These are phyloP conservation scores for Rhodotorula glutinis DNA, from an alignment of 1,284 basidiomycete genomes.

Conservation along the genomic window DNA sequence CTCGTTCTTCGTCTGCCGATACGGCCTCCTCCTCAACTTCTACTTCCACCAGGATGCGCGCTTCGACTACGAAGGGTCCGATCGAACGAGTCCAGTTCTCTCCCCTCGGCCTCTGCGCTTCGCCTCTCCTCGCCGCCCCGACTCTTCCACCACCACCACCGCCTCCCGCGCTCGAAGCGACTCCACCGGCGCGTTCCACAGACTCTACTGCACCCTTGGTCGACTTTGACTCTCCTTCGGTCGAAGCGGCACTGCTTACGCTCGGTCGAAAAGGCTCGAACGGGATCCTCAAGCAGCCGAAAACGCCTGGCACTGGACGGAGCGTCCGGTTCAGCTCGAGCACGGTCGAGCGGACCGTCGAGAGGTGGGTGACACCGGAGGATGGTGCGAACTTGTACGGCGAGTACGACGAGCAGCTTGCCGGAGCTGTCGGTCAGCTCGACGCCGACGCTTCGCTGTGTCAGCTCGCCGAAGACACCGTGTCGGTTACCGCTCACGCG, in stretches of 20 bases:
- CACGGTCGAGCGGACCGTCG: background rate
- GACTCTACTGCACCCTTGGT: background rate
- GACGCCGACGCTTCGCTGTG: background rate
- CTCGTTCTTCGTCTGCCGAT: slow-evolving; percentile 1
- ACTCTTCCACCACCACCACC: slow-evolving; percentile 16
- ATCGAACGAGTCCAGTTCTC: slow-evolving; percentile 33
- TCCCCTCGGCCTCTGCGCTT: slow-evolving; percentile 33
- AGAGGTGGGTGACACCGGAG: slow-evolving; percentile 2
- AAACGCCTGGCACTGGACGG: slow-evolving; percentile 34
- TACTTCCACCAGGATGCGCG: background rate
- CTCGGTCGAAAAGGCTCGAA: slow-evolving; percentile 3
- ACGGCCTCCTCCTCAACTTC: background rate
- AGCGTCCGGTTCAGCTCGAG: slow-evolving; percentile 34
- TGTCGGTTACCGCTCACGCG: background rate
- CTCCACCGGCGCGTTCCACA: background rate
- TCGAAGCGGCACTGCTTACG: background rate
- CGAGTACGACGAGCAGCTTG: background rate
- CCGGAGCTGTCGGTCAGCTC: background rate
- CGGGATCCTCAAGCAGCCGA: slow-evolving; percentile 30
- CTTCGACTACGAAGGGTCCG: background rate
- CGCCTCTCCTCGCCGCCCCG: slow-evolving; percentile 26
- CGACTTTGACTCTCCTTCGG: background rate
- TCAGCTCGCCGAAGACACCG: background rate
- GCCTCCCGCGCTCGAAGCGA: background rate
- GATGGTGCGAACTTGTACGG: background rate